Evolutionary conservation across 768 basidiomycete genomes (phyloP).

Genomic region (Auricularia auricula-judae): DNA sequence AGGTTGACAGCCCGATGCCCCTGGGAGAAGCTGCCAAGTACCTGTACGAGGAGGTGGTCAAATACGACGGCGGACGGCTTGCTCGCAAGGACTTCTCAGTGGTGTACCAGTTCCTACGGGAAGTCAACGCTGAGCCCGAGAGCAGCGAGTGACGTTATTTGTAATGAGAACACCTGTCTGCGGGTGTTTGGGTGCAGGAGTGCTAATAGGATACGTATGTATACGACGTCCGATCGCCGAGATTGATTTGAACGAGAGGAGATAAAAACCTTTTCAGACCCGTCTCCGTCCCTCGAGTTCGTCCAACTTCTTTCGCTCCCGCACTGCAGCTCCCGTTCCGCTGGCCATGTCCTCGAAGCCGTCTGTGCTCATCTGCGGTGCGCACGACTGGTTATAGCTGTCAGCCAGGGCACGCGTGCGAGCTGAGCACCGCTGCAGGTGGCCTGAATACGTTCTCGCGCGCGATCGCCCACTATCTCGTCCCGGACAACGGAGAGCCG

Average conservation of each 20-base stretch:
- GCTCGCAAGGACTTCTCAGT: slow-evolving; percentile 70
- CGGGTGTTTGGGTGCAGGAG: too few species aligned
- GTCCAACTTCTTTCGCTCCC: slow-evolving; percentile 4
- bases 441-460: slow-evolving; percentile 74
- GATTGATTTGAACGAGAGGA: not conserved
- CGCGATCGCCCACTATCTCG: slow-evolving; percentile 53
- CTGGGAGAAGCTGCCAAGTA: slow-evolving; percentile 53
- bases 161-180: too few species aligned
- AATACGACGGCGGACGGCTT: slow-evolving; percentile 41
- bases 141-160: too few species aligned
- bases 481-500: slow-evolving; percentile 55
- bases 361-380: slow-evolving; percentile 69
- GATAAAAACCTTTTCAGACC: not conserved
- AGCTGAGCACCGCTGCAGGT: slow-evolving; percentile 30
- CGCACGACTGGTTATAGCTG: slow-evolving; percentile 12
- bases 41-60: slow-evolving; percentile 49
- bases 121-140: not conserved
- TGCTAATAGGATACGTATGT: too few species aligned
- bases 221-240: too few species aligned
- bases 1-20: slow-evolving; percentile 42
- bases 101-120: slow-evolving; percentile 52
- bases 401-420: not conserved
- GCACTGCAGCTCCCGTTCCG: slow-evolving; percentile 1
- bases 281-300: not conserved
- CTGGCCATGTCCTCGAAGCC: slow-evolving; percentile 37